Evolutionary conservation across 768 basidiomycete species (phyloP).

Genomic region (Psilocybe cyanescens): DNA sequence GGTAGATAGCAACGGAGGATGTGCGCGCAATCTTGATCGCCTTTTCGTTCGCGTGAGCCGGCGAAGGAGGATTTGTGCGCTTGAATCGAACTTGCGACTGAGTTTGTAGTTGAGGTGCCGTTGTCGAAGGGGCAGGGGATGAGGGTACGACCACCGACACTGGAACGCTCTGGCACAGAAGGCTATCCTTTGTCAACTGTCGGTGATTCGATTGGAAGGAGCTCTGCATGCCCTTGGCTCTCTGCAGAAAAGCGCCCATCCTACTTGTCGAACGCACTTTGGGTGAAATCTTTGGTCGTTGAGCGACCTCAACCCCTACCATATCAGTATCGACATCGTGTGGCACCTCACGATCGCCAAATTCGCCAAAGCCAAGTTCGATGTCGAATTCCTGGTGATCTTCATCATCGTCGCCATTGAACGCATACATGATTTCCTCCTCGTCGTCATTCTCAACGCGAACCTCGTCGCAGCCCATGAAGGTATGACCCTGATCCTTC

Average conservation of each 20-base stretch:
- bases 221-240: constrained; percentile 17
- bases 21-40: constrained; percentile 13
- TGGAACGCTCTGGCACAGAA: constrained; percentile 18
- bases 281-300: constrained; percentile 28
- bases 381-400: constrained; percentile 30
- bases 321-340: constrained; percentile 14
- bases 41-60: constrained; percentile 8
- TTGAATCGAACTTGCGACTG: constrained; percentile 10
- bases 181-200: constrained; percentile 14
- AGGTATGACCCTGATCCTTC: constrained; percentile 13
- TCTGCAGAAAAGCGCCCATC: constrained; percentile 28
- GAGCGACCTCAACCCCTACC: constrained; percentile 29
- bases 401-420: constrained; percentile 27
- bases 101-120: constrained; percentile 7
- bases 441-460: constrained; percentile 12
- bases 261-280: constrained; percentile 39
- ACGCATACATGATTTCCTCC: constrained; percentile 4
- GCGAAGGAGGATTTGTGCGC: constrained; percentile 1
- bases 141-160: constrained; percentile 8
- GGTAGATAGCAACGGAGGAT: constrained; percentile 11
- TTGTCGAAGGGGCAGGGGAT: neutral
- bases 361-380: constrained; percentile 31
- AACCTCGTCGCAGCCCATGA: constrained; percentile 28
- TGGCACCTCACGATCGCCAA: constrained; percentile 7
- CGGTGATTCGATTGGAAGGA: constrained; percentile 11